Conservation (phyloP, 2,329 filamentous ascomycete genomes). For the Penicillium vulpinum region DNA sequence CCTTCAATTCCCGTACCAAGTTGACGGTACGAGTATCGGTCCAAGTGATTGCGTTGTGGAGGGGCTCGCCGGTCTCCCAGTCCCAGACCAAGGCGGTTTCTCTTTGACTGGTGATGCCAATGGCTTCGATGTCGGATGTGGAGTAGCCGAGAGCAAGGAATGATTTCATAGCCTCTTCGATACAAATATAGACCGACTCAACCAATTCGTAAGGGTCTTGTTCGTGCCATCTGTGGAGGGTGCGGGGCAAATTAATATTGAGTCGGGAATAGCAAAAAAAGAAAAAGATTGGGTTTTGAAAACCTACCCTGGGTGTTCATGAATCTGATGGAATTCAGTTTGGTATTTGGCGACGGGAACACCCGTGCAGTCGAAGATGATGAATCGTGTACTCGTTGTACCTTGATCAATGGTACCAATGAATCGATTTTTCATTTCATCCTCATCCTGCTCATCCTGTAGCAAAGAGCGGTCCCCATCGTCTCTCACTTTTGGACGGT, state of each 20-base stretch:
- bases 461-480: conserved; percentile 40
- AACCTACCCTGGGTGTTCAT: conserved; percentile 79
- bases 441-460: conserved; percentile 32
- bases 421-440: conserved; percentile 52
- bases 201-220: conserved; percentile 79
- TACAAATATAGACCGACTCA: conserved; percentile 73
- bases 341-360: conserved; percentile 80
- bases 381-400: conserved; percentile 83
- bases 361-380: conserved; percentile 81
- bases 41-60: conserved; percentile 87
- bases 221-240: conserved; percentile 76
- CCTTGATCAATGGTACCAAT: conserved; percentile 89
- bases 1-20: conserved; percentile 75
- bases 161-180: conserved; percentile 70
- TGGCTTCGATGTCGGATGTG: conserved; percentile 66
- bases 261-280: background rate
- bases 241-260: conserved; percentile 7
- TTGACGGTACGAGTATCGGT: conserved; percentile 78
- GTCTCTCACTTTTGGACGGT: conserved; percentile 31
- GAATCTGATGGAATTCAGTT: conserved; percentile 81
- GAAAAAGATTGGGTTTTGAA: background rate
- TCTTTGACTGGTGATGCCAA: conserved; percentile 88
- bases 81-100: conserved; percentile 90
- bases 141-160: conserved; percentile 71
- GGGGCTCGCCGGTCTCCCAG: conserved; percentile 71